phyloP scores from a whole-genome alignment of 768 basidiomycete species.

The Strobilomyces echinocephalus region DNA sequence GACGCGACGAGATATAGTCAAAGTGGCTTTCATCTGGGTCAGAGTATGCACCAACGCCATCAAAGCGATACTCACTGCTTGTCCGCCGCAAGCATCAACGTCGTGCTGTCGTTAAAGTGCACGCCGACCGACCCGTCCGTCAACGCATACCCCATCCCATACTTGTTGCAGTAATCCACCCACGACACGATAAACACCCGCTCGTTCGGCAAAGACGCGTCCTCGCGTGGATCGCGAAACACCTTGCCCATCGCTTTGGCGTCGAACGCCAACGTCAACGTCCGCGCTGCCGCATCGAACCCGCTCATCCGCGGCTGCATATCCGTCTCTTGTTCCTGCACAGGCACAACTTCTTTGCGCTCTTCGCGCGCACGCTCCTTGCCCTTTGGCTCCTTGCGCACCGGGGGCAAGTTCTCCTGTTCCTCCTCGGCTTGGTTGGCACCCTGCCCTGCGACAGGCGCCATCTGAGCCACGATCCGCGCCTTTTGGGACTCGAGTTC shows the following conservation, averaged over 20 bases:
- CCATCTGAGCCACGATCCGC: slow-evolving; percentile 92
- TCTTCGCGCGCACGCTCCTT: slow-evolving; percentile 28
- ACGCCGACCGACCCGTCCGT: slow-evolving; percentile 94
- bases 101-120: slow-evolving; percentile 95
- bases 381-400: slow-evolving; percentile 28
- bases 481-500: slow-evolving; percentile 90
- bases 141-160: slow-evolving; percentile 98
- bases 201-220: slow-evolving; percentile 54
- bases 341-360: slow-evolving; percentile 12
- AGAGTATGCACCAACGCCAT: neutral
- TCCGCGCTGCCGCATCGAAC: slow-evolving; percentile 62
- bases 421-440: slow-evolving; percentile 32
- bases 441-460: slow-evolving; percentile 37
- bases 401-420: slow-evolving; percentile 32
- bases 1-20: slow-evolving; percentile 76
- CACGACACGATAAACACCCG: slow-evolving; percentile 94
- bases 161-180: slow-evolving; percentile 99
- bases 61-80: slow-evolving; percentile 58
- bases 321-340: slow-evolving; percentile 20
- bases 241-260: slow-evolving; percentile 56
- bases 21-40: slow-evolving; percentile 51
- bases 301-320: slow-evolving; percentile 40
- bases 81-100: slow-evolving; percentile 76
- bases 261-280: slow-evolving; percentile 58
- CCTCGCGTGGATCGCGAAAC: slow-evolving; percentile 63